Evolutionary conservation across 345 rosid species (phyloP).

Genomic region (Gossypium mustelinum): DNA sequence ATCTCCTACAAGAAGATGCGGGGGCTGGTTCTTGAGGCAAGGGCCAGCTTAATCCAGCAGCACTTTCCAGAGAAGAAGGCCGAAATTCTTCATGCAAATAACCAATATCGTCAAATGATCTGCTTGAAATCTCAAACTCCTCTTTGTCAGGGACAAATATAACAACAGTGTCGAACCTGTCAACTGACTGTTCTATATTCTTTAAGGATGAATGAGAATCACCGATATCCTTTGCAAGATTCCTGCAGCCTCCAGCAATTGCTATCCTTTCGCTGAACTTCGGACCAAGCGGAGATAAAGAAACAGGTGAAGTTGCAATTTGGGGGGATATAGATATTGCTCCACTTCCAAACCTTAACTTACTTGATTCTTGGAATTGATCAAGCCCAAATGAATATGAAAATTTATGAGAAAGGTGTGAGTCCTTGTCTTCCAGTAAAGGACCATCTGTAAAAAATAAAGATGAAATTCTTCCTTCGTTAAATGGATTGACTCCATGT

Average conservation of each 20-base stretch:
- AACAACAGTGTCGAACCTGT: conserved; percentile 26
- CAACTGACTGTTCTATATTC: conserved; percentile 37
- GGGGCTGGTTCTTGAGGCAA: conserved; percentile 42
- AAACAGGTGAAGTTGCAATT: conserved; percentile 39
- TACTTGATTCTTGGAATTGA: conserved; percentile 30
- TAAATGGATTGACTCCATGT: conserved; percentile 30
- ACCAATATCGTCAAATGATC: conserved; percentile 56
- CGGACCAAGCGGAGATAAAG: conserved; percentile 88
- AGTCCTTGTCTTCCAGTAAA: conserved; percentile 44
- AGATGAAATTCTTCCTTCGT: conserved; percentile 34
- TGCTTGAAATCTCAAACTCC: conserved; percentile 37
- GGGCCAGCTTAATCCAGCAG: conserved; percentile 32
- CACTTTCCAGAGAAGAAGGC: conserved; percentile 54
- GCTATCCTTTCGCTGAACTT: conserved; percentile 55
- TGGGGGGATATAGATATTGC: conserved; percentile 43
- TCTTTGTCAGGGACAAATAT: conserved; percentile 29
- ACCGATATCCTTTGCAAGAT: conserved; percentile 27
- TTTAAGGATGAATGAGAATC: conserved; percentile 30
- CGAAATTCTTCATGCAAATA: conserved; percentile 42
- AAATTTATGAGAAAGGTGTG: conserved; percentile 22
- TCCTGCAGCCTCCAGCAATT: conserved; percentile 33
- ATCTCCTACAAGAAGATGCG: conserved; percentile 41
- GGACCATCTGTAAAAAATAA: conserved; percentile 70
- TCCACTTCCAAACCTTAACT: conserved; percentile 35
- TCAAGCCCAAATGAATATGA: conserved; percentile 34